Evolutionary conservation across 768 basidiomycete genomes (phyloP), one percentile per base, ranked within the genome.

Genomic region (Lactarius indigo): DNA sequence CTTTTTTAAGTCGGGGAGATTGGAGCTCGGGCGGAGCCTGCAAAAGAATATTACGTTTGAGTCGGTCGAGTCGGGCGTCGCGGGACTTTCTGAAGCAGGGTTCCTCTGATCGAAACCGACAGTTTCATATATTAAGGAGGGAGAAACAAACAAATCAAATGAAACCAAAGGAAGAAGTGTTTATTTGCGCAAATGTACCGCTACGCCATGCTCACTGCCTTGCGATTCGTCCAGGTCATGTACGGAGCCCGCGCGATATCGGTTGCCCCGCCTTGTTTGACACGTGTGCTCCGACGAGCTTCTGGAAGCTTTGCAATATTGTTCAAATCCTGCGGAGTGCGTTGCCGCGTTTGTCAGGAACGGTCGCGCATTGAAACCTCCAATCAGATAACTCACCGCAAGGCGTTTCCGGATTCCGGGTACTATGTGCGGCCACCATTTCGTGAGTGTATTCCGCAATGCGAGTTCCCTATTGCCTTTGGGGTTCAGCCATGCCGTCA

Each of bases 391-490:
- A 82, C 91, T 70, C 75, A 94, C 93, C 70, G 88, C 81, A 60
- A 83, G 79, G 33, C 93, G 89, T 76, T 87, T 89, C 68, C 87
- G 84, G 73, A 92, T 84, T 15, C 94, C 94, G 18, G 87, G 87
- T 17, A 85, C 84, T 65, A 96, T 86, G 74, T 94, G 92, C 57
- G 83, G 80, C 87, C 89, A 91, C 89, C 92, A 93, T 74, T 92
- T 94, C 18, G 83, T 84, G 66, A 99, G 78, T 1, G 83, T 78
- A 58, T 87, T 86, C 78, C 90, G 92, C 54, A 96, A 81, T 35
- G 88, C 87, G 50, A 89, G 79, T 77, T 99, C 96, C 62, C 96
- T 87, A 62, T 89, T 85, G 5, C 97, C 96, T 79, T 94, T 96
- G 37, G 88, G 82, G 74, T 96, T 97, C 20, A 99, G 80, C 96